Percentiles rank a stretch among this genome's conserved stretches.
phyloP scores from a whole-genome alignment of 805 yeast species.

The Candida peoriensis region DNA sequence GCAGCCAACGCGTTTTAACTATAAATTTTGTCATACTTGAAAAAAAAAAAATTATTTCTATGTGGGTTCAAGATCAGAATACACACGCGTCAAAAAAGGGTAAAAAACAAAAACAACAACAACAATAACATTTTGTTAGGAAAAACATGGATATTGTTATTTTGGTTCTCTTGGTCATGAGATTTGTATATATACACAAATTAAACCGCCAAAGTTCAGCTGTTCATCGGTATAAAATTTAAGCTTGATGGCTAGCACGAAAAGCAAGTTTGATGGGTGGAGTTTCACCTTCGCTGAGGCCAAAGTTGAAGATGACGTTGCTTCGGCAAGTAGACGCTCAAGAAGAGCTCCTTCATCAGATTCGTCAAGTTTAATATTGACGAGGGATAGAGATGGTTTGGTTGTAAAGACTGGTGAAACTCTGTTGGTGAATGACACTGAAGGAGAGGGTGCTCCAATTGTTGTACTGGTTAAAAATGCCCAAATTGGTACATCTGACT shows the following conservation, averaged over 20 bases:
- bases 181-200: too few relatives aligned
- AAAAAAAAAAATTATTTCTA: too few relatives aligned
- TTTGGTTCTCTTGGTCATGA: too few relatives aligned
- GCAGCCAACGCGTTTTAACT: too few relatives aligned
- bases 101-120: too few relatives aligned
- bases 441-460: slow-evolving; percentile 27
- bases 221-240: too few relatives aligned
- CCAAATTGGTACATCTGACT: slow-evolving; percentile 41
- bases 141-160: too few relatives aligned
- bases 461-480: slow-evolving; percentile 50
- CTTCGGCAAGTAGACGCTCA: slow-evolving; percentile 1
- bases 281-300: slow-evolving; percentile 11
- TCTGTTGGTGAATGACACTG: slow-evolving; percentile 35
- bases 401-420: slow-evolving; percentile 50
- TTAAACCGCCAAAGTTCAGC: too few relatives aligned
- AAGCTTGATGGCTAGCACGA: slow-evolving; percentile 21
- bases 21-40: too few relatives aligned
- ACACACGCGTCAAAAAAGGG: too few relatives aligned
- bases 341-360: slow-evolving; percentile 13
- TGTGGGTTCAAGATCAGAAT: too few relatives aligned
- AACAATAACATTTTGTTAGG: too few relatives aligned
- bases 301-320: background rate
- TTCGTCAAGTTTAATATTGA: slow-evolving; percentile 22
- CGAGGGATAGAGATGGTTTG: slow-evolving; percentile 41
- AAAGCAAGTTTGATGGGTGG: slow-evolving; percentile 20